Conservation (phyloP, 2,329 filamentous ascomycete species). For the Trichoderma semiorbis region DNA sequence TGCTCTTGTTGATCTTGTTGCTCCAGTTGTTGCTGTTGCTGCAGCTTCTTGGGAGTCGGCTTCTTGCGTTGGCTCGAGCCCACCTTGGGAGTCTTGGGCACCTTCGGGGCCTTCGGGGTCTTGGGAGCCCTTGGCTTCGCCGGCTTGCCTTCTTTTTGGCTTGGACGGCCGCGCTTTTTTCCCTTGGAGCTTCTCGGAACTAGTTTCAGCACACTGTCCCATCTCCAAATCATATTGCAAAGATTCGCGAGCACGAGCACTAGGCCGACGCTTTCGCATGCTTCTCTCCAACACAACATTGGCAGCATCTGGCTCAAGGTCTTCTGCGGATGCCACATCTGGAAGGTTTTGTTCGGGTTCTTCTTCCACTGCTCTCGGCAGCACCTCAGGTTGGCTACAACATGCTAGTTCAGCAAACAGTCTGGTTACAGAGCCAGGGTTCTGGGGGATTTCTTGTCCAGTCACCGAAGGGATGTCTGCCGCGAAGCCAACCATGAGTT, state of each 20-base stretch:
- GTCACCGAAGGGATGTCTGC: neutral
- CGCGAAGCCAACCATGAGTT: slow-evolving; percentile 13
- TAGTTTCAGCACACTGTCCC: slow-evolving; percentile 1
- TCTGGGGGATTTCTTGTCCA: neutral
- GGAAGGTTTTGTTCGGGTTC: neutral
- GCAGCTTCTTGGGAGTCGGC: neutral
- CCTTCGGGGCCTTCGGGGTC: neutral
- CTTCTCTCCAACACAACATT: neutral
- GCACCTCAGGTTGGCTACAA: neutral
- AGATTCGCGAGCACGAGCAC: slow-evolving; percentile 9
- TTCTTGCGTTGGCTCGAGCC: neutral
- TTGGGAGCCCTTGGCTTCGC: neutral
- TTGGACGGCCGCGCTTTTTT: neutral
- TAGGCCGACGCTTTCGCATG: slow-evolving; percentile 2
- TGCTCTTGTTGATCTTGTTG: neutral
- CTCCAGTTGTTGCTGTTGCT: neutral
- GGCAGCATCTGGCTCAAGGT: neutral
- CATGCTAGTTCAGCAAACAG: neutral
- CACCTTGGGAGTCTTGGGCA: neutral
- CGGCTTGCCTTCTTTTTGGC: neutral
- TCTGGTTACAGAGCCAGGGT: neutral
- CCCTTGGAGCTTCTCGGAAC: neutral
- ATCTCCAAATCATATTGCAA: slow-evolving; percentile 3
- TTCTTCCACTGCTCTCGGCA: slow-evolving; percentile 1
- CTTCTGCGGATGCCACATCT: neutral